These are phyloP conservation scores for Candida dendrica DNA, from an alignment of 805 yeast genomes.

Conservation along the genomic window DNA sequence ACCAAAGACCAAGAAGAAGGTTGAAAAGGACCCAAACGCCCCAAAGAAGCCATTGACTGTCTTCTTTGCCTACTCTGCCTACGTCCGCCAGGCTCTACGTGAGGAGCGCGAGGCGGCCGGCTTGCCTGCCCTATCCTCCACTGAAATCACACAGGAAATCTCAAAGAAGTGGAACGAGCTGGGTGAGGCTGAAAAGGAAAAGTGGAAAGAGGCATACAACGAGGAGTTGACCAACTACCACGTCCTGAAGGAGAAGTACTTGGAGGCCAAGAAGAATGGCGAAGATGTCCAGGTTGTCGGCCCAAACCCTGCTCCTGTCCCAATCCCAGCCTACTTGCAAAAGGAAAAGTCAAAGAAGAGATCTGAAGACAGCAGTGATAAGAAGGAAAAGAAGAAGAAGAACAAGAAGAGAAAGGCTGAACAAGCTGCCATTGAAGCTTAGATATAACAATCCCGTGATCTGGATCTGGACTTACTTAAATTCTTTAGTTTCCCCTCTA, in stretches of 20 bases:
- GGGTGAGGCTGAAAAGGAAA: conserved; percentile 59
- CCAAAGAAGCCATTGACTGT: conserved; percentile 93
- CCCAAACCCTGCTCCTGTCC: conserved; percentile 33
- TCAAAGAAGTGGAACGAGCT: conserved; percentile 74
- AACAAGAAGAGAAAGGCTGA: conserved; percentile 36
- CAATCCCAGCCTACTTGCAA: conserved; percentile 27
- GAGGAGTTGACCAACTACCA: conserved; percentile 39
- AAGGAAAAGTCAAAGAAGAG: conserved; percentile 30
- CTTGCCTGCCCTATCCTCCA: conserved; percentile 57
- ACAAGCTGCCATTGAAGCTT: not conserved
- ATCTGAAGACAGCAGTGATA: conserved; percentile 25
- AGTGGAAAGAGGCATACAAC: conserved; percentile 56
- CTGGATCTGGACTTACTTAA: not conserved
- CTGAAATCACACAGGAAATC: conserved; percentile 73
- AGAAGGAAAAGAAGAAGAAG: conserved; percentile 47
- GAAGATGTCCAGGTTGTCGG: conserved; percentile 14
- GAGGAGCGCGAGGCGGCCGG: conserved; percentile 58
- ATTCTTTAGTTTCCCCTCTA: not conserved
- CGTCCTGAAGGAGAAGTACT: conserved; percentile 36
- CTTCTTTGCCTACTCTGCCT: conserved; percentile 72
- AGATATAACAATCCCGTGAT: too few species aligned
- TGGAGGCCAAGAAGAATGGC: conserved; percentile 38
- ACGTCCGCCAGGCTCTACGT: conserved; percentile 62
- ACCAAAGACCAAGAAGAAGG: conserved; percentile 31
- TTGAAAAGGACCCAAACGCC: conserved; percentile 81